Evolutionary conservation across 176 grass and related monocot genomes (phyloP), one percentile per base, ranked within the genome.

Genomic region (Lolium rigidum): DNA sequence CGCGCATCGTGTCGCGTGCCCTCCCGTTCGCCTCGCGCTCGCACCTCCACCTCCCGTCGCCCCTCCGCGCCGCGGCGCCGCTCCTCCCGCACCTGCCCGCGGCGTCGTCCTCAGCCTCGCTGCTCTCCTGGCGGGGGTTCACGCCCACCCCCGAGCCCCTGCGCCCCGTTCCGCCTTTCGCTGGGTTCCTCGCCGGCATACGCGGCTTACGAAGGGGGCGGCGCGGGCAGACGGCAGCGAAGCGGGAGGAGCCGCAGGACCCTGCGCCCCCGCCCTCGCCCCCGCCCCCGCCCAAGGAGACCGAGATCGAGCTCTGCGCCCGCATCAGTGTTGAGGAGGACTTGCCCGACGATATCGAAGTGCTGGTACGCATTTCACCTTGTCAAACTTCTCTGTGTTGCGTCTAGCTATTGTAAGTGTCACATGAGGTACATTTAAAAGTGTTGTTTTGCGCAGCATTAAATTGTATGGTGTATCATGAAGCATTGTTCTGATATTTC

Each of bases 301-400:
- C 52, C 79, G 93, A 99, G 82, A 88, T 99, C 70, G 92, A 96
- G 64, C 94, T 99, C 75, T 77, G 69, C 88, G 92, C 93, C n/a
- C 78, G 86, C 37, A 91, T 99, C 83, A 16, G 70, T 60, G 38
- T 96, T 25, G 88, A 99, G 24, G 90, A 96, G 43, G 88, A 88
- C 58, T 67, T 93, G 85, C 92, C 97, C 60, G 91, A 94, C 22
- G 94, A 99, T 74, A 44, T 87, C 64, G 97, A 99, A 92, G 90
- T 99, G 54, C 77, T 99, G 94, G 97, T 96, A 93, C 5, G 16
- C 59, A 46, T 77, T 46, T n/a, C 54, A 35, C 78, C 26, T 50
- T 57, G 9, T 43, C 37, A 11, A 54, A 20, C 17, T 78, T 89
- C 26, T 63, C 10, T 60, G 18, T 76, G 0, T 49, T 15, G 58